phyloP scores from a whole-genome alignment of 352 stramenopile species.

The Achlya hypogyna region DNA sequence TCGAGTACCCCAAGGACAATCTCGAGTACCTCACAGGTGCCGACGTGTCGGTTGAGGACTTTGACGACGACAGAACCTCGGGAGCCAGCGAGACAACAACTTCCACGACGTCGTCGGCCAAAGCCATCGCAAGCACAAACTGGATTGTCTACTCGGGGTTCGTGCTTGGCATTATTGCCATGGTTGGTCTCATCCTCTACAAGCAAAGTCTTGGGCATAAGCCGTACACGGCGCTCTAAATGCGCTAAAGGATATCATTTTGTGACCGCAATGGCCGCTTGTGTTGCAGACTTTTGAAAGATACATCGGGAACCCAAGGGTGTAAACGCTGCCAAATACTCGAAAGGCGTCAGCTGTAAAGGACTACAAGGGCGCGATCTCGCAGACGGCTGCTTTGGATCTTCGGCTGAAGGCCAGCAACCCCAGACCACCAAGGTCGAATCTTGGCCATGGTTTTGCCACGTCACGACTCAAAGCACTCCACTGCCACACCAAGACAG shows the following conservation, averaged over 20 bases:
- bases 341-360: too few relatives aligned
- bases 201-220: neutral
- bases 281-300: too few relatives aligned
- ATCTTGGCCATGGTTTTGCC: too few relatives aligned
- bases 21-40: slow-evolving; percentile 26
- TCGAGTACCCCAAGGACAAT: slow-evolving; percentile 38
- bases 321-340: too few relatives aligned
- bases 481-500: too few relatives aligned
- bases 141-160: neutral
- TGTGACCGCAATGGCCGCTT: too few relatives aligned
- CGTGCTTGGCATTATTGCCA: neutral
- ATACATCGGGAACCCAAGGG: too few relatives aligned
- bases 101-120: neutral
- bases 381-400: too few relatives aligned
- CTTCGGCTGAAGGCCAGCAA: too few relatives aligned
- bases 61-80: neutral
- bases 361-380: too few relatives aligned
- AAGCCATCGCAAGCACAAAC: neutral
- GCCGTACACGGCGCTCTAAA: neutral
- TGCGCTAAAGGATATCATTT: neutral
- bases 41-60: neutral
- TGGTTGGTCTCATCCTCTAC: neutral
- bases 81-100: neutral
- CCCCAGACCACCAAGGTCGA: too few relatives aligned
- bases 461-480: neutral